Evolutionary conservation across 371 early-diverging fungal species (phyloP), one percentile per base, ranked within the genome.

Genomic region (Mucor mucedo): DNA sequence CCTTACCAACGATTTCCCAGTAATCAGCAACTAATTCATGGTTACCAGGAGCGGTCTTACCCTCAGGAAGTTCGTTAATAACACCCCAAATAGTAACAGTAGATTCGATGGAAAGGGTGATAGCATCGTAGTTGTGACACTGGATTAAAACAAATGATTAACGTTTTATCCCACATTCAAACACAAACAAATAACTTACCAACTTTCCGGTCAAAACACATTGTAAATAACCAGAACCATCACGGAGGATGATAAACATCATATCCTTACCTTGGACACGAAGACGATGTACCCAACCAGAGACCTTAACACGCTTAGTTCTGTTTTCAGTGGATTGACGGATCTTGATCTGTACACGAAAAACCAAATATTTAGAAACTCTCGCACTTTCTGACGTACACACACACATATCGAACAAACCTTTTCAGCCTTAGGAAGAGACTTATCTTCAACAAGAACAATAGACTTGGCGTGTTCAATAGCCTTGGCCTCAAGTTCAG

Each of bases 211-310:
- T 94, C 63, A 99, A 79, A 42, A 98, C 89, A 78, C 95, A 94
- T 78, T 99, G 99, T 64, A 99, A 76, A 68, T 84, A 94, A 13
- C 97, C 99, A 47, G 93, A 85, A 49, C 99, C 99, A 75, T 99
- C 99, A 63, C 99, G 89, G 60, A 99, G 78, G 11, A 96, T 88
- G 35, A 96, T 69, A 72, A 98, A 98, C 86, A 90, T 91, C 92
- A 98, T 91, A 83, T 95, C 95, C 81, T 95, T 96, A 66, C 98
- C 98, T 83, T 98, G 98, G 38, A 91, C 91, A 65, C 98, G 93
- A 63, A 91, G 84, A 61, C 96, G 91, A 79, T 97, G 97, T 41
- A 98, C 97, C 99, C 99, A 98, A 57, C 97, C 99, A 48, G 86
- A 89, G 4, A 98, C 90, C 72, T 84, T 85, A 76, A 98, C 93